Evolutionary conservation across 208 protist genomes (phyloP).

Genomic region (Kentomonas sorsogonicus): DNA sequence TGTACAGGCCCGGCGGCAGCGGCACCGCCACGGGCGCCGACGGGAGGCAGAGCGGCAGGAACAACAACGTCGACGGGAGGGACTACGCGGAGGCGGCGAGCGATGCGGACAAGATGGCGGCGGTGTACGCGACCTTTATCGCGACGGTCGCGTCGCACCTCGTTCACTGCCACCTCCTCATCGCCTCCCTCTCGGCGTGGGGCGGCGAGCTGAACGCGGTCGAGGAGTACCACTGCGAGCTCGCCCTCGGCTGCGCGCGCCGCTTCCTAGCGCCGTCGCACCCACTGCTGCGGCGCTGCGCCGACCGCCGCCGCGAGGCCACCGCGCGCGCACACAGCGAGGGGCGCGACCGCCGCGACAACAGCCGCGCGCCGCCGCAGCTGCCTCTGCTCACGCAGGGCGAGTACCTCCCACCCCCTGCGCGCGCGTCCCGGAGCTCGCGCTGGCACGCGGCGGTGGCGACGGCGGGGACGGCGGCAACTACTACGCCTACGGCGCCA

Average conservation of each 20-base stretch:
- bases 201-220: conserved; percentile 26
- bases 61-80: background rate
- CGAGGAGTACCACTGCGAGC: conserved; percentile 69
- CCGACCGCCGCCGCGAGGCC: background rate
- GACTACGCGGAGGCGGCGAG: conserved; percentile 9
- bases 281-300: conserved; percentile 4
- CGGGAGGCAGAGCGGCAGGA: background rate
- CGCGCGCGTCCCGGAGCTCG: too few species aligned
- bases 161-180: conserved; percentile 63
- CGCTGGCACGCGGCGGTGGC: too few species aligned
- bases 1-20: too few species aligned
- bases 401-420: too few species aligned
- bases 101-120: background rate
- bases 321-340: background rate
- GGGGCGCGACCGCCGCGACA: conserved; percentile 1
- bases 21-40: background rate
- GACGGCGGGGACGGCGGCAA: too few species aligned
- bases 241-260: conserved; percentile 59
- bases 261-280: conserved; percentile 30
- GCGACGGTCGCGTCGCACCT: conserved; percentile 42
- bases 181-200: conserved; percentile 69
- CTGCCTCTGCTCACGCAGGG: conserved; percentile 1
- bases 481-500: background rate
- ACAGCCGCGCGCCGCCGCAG: conserved; percentile 10
- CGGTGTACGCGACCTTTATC: conserved; percentile 20